phyloP scores from a whole-genome alignment of 345 rosid genomes.

The Syzygium jambos region DNA sequence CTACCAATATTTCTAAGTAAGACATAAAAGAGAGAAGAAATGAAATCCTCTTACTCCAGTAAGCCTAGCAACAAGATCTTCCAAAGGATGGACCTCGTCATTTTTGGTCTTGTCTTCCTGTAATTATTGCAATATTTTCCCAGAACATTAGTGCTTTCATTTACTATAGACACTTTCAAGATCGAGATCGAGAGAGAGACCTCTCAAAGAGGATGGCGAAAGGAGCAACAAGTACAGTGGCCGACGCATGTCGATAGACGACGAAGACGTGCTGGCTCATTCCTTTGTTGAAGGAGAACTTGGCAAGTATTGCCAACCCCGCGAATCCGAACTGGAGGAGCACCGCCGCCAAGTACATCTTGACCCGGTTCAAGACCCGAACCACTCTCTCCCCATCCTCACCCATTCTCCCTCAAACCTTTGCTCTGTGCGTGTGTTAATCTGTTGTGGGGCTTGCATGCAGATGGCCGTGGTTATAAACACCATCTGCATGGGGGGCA shows the following conservation, averaged over 20 bases:
- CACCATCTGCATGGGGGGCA: not conserved
- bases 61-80: conserved; percentile 63
- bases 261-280: conserved; percentile 61
- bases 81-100: conserved; percentile 52
- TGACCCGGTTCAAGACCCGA: conserved; percentile 2
- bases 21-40: not conserved
- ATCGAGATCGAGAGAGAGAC: conserved; percentile 6
- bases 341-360: conserved; percentile 46
- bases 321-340: conserved; percentile 51
- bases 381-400: not conserved
- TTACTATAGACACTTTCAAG: not conserved
- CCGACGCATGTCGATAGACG: conserved; percentile 61
- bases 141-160: not conserved
- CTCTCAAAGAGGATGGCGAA: conserved; percentile 66
- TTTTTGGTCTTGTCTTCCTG: conserved; percentile 80
- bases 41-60: conserved; percentile 55
- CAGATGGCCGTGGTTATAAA: not conserved
- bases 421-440: not conserved
- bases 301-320: conserved; percentile 44
- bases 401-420: not conserved
- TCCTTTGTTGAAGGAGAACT: conserved; percentile 44
- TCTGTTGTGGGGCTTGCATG: not conserved
- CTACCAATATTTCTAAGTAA: not conserved
- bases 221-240: conserved; percentile 54
- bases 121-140: not conserved